Base-by-base conservation (phyloP, 2,329 filamentous ascomycete genomes). In the Corniculantispora saksenae region DNA sequence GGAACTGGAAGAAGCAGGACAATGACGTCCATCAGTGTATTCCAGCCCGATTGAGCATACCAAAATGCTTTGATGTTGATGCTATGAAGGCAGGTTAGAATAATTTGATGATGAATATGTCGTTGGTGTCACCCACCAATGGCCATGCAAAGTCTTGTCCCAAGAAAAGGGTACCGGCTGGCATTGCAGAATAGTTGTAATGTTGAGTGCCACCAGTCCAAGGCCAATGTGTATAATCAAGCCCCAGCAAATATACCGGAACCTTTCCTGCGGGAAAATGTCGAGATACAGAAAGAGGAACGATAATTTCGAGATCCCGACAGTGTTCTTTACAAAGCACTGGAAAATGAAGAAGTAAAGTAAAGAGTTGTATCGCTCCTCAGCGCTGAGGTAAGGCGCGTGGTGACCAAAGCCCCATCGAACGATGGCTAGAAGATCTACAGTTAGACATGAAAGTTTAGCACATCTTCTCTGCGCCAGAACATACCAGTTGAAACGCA, bases 61-160 rank as follows among this genome's bases (percentile, higher is more conserved):
- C 61, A 64, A 51, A 64, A 64, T 6, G 53, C 61, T 19, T 64
- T 64, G 23, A 64, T 57, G 38, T 64, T 64, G n/a, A 64, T 64
- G 10, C 61, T 64, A 40, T 9, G 51, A 3, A 21, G 27, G 10
- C 3, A 13, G 12, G 40, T 64, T 32, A 32, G 35, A 57, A 27
- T 17, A 38, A 25, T 25, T 21, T 4, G 1, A 21, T 10, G 21
- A 17, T 15, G 1, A 47, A n/a, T 27, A 5, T 9, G 17, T 21
- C 2, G 40, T 17, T 35, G 13, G 12, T 13, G 23, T 29, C 8
- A 50, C 53, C 15, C 53, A 64, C 61, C 61, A 64, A 9, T 53
- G 27, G 3, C 61, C 61, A 19, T 64, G 43, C 8, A 64, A n/a
- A 57, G 40, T 57, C 29, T 64, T 64, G 23, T 64, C 61, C 61